Evolutionary conservation across 2,329 filamentous ascomycete species (phyloP), one percentile per base, ranked within the genome.

Genomic region (Rosellinia necatrix): DNA sequence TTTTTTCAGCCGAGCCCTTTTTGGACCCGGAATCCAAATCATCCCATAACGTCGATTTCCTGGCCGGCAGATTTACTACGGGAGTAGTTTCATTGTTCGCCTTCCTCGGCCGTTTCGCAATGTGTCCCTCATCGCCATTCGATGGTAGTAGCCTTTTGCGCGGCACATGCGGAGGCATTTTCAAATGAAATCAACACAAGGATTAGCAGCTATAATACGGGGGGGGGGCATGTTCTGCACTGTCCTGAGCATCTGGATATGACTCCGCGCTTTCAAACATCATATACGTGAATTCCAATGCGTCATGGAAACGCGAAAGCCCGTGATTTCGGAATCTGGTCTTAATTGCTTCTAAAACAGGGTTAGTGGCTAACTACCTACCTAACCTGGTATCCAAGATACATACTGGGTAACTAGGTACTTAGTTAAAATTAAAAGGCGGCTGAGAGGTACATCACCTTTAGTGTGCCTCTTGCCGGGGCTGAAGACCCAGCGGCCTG

Each of bases 111-210:
- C 59, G 61, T 61, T 75, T 67, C 44, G 69, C 25, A 52, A 65
- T 61, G 37, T 66, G 68, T 17, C 66, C n/a, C n/a, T n/a, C 65
- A 30, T 62, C 55, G 40, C 71, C 66, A 27, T 70, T 66, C 24
- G 74, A 71, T 2, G 75, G 71, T 0, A 37, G n/a, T 22, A 84
- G 66, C 58, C 86, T 82, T 74, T 91, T 92, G 64, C 86, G 84
- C 44, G 86, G 79, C 13, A 90, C 78, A 62, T 82, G 75, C 21
- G 88, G 87, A 66, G 88, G 86, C 88, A 91, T 91, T 35, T 44
- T 71, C 49, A 25, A 49, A 34, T 34, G 32, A 49, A 56, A 64
- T 62, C 15, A 49, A 47, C 9, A 24, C 42, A 12, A 49, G 41
- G 15, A n/a, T 17, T 22, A 34, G 22, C 7, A 19, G 10, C 9